A percentile compares a stretch with the other conserved stretches of the same genome.
Conservation (phyloP, 2,329 filamentous ascomycete genomes). For the Sphaceloma murrayae region DNA sequence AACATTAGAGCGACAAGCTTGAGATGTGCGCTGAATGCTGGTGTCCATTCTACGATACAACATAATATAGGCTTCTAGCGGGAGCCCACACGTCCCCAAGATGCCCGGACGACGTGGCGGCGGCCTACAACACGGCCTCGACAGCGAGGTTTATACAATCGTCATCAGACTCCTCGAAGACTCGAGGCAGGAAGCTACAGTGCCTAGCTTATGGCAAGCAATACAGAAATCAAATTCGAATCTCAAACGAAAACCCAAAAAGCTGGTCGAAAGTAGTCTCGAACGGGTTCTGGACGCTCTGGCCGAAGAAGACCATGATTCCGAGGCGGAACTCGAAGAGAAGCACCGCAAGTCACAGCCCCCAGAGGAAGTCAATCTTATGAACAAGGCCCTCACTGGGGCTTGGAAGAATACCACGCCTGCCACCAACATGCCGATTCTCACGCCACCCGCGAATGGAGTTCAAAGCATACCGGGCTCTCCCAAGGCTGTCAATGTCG, state of each 20-base stretch:
- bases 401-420: constrained; percentile 41
- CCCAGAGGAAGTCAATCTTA: constrained; percentile 41
- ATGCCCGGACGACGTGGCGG: constrained; percentile 25
- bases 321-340: constrained; percentile 42
- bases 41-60: too few species aligned
- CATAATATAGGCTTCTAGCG: too few species aligned
- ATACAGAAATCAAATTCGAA: constrained; percentile 83
- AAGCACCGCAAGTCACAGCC: constrained; percentile 24
- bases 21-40: too few species aligned
- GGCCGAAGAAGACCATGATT: constrained; percentile 51
- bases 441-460: constrained; percentile 26
- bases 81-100: too few species aligned
- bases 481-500: constrained; percentile 42
- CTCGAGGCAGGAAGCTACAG: constrained; percentile 44
- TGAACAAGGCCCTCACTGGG: constrained; percentile 56
- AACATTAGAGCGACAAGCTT: too few species aligned
- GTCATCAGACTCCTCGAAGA: constrained; percentile 67
- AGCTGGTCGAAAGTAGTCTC: constrained; percentile 72
- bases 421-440: constrained; percentile 20
- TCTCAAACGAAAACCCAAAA: constrained; percentile 71
- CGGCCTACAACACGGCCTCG: constrained; percentile 32
- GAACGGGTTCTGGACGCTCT: constrained; percentile 69
- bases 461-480: constrained; percentile 35
- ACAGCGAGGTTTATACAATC: constrained; percentile 59
- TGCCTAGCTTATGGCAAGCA: constrained; percentile 60